Percentiles rank a stretch among this genome's conserved stretches.
Conservation (phyloP, 2,329 filamentous ascomycete species). For the Cytospora chrysosperma region DNA sequence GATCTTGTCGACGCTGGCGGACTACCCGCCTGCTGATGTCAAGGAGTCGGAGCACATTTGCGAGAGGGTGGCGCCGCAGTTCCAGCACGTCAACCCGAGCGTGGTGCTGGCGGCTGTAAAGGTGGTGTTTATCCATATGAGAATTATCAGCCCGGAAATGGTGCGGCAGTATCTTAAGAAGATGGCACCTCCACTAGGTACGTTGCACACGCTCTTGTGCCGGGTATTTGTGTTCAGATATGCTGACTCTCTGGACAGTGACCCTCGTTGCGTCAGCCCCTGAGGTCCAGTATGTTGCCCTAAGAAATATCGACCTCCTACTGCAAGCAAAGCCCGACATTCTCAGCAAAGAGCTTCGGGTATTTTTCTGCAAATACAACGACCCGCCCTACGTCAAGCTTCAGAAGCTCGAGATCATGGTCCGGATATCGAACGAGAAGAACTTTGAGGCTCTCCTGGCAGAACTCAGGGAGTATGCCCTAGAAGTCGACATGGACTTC, state of each 20-base stretch:
- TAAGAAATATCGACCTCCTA: constrained; percentile 93
- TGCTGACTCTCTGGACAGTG: constrained; percentile 50
- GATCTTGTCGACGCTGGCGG: constrained; percentile 83
- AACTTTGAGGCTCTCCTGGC: constrained; percentile 94
- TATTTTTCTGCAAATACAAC: constrained; percentile 99
- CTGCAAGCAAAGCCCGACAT: constrained; percentile 96
- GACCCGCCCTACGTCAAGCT: constrained; percentile 97
- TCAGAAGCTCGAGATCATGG: constrained; percentile 98
- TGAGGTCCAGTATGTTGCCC: constrained; percentile 95
- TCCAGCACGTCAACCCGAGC: constrained; percentile 97
- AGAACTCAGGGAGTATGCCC: constrained; percentile 93
- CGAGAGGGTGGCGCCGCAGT: constrained; percentile 92
- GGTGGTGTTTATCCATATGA: constrained; percentile 96
- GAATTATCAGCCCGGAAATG: constrained; percentile 72
- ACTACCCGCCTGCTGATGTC: constrained; percentile 81
- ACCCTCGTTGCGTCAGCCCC: constrained; percentile 93
- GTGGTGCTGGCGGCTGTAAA: constrained; percentile 98
- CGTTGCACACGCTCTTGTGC: constrained; percentile 29
- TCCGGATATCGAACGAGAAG: constrained; percentile 94
- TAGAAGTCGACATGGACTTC: constrained; percentile 99
- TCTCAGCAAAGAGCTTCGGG: constrained; percentile 91
- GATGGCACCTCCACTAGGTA: constrained; percentile 94
- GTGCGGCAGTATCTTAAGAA: constrained; percentile 90
- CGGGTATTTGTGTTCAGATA: constrained; percentile 8
- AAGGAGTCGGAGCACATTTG: constrained; percentile 99